A percentile compares a stretch with the other conserved stretches of the same genome.
These are phyloP conservation scores for Fusarium bactridioides DNA, from an alignment of 2,329 filamentous ascomycete genomes.

Conservation along the genomic window DNA sequence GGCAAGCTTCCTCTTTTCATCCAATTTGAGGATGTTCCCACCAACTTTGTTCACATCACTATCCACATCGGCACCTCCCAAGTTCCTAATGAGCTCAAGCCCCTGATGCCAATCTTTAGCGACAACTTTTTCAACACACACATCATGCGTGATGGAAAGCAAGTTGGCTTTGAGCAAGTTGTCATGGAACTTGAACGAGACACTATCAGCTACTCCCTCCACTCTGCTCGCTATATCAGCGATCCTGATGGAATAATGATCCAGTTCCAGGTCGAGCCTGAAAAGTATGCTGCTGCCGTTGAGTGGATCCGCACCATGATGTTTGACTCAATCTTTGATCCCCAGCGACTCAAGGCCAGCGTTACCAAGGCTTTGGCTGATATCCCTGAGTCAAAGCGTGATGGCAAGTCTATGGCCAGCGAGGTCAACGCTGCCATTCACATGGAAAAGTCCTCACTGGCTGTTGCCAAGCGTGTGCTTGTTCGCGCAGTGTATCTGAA, in stretches of 20 bases:
- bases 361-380: slow-evolving; percentile 87
- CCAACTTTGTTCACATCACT: slow-evolving; percentile 88
- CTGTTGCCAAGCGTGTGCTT: slow-evolving; percentile 80
- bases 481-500: slow-evolving; percentile 90
- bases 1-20: slow-evolving; percentile 80
- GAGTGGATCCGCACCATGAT: slow-evolving; percentile 86
- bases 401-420: slow-evolving; percentile 73
- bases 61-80: slow-evolving; percentile 80
- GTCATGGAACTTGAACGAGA: slow-evolving; percentile 91
- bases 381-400: slow-evolving; percentile 90
- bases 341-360: slow-evolving; percentile 67
- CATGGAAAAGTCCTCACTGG: slow-evolving; percentile 76
- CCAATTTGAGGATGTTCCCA: slow-evolving; percentile 95
- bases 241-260: slow-evolving; percentile 85
- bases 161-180: slow-evolving; percentile 88
- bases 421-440: slow-evolving; percentile 81
- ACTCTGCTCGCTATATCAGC: slow-evolving; percentile 71
- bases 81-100: slow-evolving; percentile 83
- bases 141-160: slow-evolving; percentile 77
- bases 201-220: slow-evolving; percentile 83
- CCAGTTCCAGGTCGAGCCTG: slow-evolving; percentile 83
- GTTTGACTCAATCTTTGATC: slow-evolving; percentile 88
- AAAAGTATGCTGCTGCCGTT: slow-evolving; percentile 85
- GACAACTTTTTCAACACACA: slow-evolving; percentile 97
- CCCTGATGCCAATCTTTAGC: slow-evolving; percentile 82